These are phyloP conservation scores for Dothideomycetes sp. DNA, from an alignment of 2,329 filamentous ascomycete genomes.

Conservation along the genomic window DNA sequence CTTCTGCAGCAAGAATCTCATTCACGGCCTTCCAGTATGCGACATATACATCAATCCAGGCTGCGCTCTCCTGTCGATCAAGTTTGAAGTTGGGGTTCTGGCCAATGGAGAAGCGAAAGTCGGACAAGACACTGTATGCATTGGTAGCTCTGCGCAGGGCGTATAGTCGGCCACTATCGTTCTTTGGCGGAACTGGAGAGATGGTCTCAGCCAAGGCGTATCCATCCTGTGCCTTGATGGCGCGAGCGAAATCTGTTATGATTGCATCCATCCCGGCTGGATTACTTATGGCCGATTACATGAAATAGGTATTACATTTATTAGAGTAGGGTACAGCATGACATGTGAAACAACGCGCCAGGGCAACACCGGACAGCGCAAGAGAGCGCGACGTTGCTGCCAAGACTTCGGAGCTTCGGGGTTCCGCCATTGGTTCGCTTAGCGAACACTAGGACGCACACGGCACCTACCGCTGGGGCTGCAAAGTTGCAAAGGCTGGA, in stretches of 20 bases:
- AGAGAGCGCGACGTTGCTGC: neutral
- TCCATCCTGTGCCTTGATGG: conserved; percentile 55
- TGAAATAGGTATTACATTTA: neutral
- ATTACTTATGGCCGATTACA: neutral
- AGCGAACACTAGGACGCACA: neutral
- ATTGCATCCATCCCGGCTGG: conserved; percentile 50
- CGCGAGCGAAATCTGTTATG: conserved; percentile 61
- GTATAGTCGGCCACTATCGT: conserved; percentile 54
- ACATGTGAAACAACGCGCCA: too few relatives aligned
- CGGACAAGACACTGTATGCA: conserved; percentile 50
- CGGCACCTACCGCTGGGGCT: neutral
- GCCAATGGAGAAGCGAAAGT: conserved; percentile 61
- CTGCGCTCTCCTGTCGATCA: conserved; percentile 51
- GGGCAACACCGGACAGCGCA: too few relatives aligned
- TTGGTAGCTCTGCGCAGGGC: conserved; percentile 64
- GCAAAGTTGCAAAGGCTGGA: neutral
- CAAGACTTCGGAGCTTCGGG: neutral
- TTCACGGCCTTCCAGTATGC: conserved; percentile 75
- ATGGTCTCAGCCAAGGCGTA: conserved; percentile 64
- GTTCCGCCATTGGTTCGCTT: neutral
- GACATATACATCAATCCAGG: conserved; percentile 80
- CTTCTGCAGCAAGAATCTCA: conserved; percentile 58
- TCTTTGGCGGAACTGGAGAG: conserved; percentile 54
- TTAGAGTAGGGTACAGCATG: too few relatives aligned
- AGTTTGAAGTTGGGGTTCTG: conserved; percentile 38